Base-by-base conservation (phyloP, 345 rosid genomes). In the Mangifera indica region DNA sequence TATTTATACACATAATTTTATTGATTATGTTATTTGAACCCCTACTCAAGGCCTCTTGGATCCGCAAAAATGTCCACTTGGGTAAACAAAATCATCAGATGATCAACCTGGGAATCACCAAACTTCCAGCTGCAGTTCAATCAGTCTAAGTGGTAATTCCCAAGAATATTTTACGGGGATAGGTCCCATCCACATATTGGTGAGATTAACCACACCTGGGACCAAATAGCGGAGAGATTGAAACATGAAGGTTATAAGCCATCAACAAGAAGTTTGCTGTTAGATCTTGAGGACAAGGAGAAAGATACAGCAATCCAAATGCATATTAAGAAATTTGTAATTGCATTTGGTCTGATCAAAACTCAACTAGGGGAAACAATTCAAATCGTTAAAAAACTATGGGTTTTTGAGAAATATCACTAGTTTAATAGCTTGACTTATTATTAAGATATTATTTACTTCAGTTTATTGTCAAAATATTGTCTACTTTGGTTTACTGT, bases 261-360 rank as follows among this genome's bases (percentile, higher is more conserved):
- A 40, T 82, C 63, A 61, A 57, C 81, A 10, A 67, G 73, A 37
- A 69, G 75, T 42, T 73, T 76, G 45, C 81, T 79, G 66, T 81
- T 77, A 34, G 82, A 85, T 76, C 80, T 85, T 4, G 83, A 71
- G 12, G 85, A 82, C 21, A 76, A 81, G 44, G 88, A 81, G 74
- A 87, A 83, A 82, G 85, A 81, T 79, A 83, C 67, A 45, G 87
- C 84, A 4, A 76, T 84, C 58, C 78, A 81, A 77, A 84, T 79
- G 83, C 93, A 88, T 72, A 86, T 91, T 42, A 88, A 89, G 86
- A 89, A 85, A 79, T 72, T 90, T 66, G 91, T 89, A 53, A 71
- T 87, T 60, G 67, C 87, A 49, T 89, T 85, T n/a, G 90, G 94
- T 51, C 67, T 89, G 20, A 83, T 89, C 32, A 77, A 78, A 70